Base-by-base conservation (phyloP, 2,329 filamentous ascomycete species). In the Akanthomyces muscarius region DNA sequence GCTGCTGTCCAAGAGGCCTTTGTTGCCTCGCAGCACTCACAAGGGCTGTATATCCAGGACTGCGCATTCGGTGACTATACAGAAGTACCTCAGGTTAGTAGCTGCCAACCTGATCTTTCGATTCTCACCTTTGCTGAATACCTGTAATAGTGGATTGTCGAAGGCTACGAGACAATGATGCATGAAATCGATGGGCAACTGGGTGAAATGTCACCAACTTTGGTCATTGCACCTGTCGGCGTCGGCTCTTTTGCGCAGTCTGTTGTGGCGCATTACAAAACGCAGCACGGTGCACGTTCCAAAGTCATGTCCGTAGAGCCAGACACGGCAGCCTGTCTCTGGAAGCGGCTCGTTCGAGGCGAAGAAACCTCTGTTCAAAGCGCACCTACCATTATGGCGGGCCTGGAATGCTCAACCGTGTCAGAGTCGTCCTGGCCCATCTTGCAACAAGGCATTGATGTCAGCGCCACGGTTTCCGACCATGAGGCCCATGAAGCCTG, bases 111-210 rank as follows among this genome's bases (percentile, higher is more conserved):
- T 11, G 11, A 1, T 36, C 16, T 56, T 16, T 11, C 33, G 33
- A 28, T 2, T 7, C 23, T 4, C 28, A 4, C 10, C n/a, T 13
- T 41, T 30, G 8, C 14, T 14, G 16, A 61, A 5, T 42, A 14
- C 21, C 55, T 6, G 25, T 16, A 38, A 14, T 53, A 84, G 73
- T 92, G 88, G 86, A 89, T 93, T 25, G 88, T 92, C 0, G 86
- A 94, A 65, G 91, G 91, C 0, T 95, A 94, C 69, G 80, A 80
- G 5, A 92, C 89, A 0, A 88, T 93, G 82, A 77, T 93, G 65
- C 72, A 75, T 3, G 91, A 95, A 70, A 77, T 85, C 0, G 88
- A 92, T 56, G 71, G 78, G 23, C 89, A 93, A 69, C 70, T 78
- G 0, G 73, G 75, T 0, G 66, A 76, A 0, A 71, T 75, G 0